Percentiles rank a stretch among this genome's conserved stretches.
Evolutionary conservation across 805 yeast species (phyloP).

Genomic region (Pachysolen tannophilus): DNA sequence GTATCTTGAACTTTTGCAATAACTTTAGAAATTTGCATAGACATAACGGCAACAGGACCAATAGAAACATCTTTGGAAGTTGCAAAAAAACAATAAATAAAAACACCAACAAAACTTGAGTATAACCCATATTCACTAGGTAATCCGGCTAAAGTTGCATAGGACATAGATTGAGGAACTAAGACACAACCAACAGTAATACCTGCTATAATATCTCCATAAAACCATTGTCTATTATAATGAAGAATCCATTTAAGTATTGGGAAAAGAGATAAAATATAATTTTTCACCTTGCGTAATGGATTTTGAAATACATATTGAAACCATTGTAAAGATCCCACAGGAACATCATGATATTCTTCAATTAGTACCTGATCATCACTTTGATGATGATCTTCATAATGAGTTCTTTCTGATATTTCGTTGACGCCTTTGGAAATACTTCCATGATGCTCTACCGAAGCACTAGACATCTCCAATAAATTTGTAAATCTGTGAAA

Average conservation of each 20-base stretch:
- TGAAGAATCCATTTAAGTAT: slow-evolving; percentile 77
- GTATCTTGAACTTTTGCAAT: slow-evolving; percentile 52
- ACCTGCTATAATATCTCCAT: slow-evolving; percentile 84
- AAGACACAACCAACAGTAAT: slow-evolving; percentile 87
- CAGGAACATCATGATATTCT: slow-evolving; percentile 17
- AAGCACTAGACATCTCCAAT: no score
- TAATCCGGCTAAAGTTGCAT: slow-evolving; percentile 79
- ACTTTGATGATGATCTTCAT: no score
- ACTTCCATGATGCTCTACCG: no score
- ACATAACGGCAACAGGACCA: slow-evolving; percentile 97
- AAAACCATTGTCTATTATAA: slow-evolving; percentile 74
- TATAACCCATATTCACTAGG: slow-evolving; percentile 82
- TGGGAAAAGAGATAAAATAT: slow-evolving; percentile 66
- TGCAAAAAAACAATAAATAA: slow-evolving; percentile 84
- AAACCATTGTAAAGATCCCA: slow-evolving; percentile 20
- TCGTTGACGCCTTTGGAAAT: no score
- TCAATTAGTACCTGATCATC: slow-evolving; percentile 1
- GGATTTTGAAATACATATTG: slow-evolving; percentile 29
- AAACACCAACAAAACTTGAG: slow-evolving; percentile 87
- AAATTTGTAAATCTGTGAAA: no score
- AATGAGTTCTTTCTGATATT: no score
- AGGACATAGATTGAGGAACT: slow-evolving; percentile 95
- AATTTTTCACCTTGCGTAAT: slow-evolving; percentile 28
- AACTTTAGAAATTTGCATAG: slow-evolving; percentile 74
- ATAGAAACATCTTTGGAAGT: slow-evolving; percentile 93